These are phyloP conservation scores for Boletus speciosus DNA, from an alignment of 768 basidiomycete genomes.

Conservation along the genomic window DNA sequence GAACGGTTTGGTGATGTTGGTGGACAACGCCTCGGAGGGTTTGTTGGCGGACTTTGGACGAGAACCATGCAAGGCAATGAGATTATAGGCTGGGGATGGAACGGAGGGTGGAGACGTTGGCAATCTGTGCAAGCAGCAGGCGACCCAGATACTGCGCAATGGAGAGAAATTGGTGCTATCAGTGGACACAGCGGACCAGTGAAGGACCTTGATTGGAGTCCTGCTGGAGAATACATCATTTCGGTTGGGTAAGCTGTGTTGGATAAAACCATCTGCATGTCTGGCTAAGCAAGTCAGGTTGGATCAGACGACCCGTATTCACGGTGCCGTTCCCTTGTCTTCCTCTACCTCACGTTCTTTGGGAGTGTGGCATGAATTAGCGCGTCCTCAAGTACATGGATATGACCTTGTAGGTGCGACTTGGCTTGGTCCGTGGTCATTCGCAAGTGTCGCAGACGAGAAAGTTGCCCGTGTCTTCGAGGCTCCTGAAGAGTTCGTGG, in stretches of 20 bases:
- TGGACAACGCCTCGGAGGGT: slow-evolving; percentile 87
- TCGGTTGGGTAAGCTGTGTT: slow-evolving; percentile 65
- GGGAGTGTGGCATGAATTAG: slow-evolving; percentile 77
- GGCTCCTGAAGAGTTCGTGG: slow-evolving; percentile 78
- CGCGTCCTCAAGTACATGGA: slow-evolving; percentile 94
- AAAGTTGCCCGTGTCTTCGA: slow-evolving; percentile 94
- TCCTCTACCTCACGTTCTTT: slow-evolving; percentile 6
- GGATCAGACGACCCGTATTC: slow-evolving; percentile 91
- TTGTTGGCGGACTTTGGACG: slow-evolving; percentile 88
- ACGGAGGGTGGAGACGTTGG: slow-evolving; percentile 93
- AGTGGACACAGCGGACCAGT: slow-evolving; percentile 85
- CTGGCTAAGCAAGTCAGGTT: slow-evolving; percentile 43
- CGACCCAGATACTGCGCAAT: slow-evolving; percentile 40
- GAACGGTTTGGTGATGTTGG: slow-evolving; percentile 94
- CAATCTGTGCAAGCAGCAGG: slow-evolving; percentile 32
- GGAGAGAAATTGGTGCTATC: slow-evolving; percentile 77
- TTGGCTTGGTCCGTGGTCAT: slow-evolving; percentile 72
- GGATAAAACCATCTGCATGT: neutral
- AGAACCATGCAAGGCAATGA: slow-evolving; percentile 45
- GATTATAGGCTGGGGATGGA: slow-evolving; percentile 88
- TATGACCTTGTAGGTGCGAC: slow-evolving; percentile 84
- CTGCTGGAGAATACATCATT: slow-evolving; percentile 78
- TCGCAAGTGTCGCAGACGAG: slow-evolving; percentile 92
- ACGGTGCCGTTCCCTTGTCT: slow-evolving; percentile 50
- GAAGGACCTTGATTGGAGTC: slow-evolving; percentile 82